phyloP scores from a whole-genome alignment of 2,329 filamentous ascomycete genomes.

The Metarhizium guizhouense region DNA sequence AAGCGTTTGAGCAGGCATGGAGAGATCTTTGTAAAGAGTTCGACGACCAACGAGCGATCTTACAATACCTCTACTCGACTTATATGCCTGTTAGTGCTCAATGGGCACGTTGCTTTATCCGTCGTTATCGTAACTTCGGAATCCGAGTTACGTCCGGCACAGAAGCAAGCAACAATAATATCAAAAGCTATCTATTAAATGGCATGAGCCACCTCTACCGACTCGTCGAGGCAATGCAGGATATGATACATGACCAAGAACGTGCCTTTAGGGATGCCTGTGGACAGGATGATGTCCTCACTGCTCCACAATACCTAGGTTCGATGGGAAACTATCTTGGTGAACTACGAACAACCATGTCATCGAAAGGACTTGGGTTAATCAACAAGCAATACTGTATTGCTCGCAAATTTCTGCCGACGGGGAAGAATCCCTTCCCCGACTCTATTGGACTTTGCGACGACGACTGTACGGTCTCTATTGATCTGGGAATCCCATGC shows the following conservation, averaged over 20 bases:
- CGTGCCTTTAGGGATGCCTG: slow-evolving; percentile 1
- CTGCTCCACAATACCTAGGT: not conserved
- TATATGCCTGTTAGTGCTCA: not conserved
- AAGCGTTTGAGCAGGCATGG: not conserved
- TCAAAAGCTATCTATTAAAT: slow-evolving; percentile 1
- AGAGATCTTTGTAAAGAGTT: not conserved
- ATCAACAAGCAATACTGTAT: not conserved
- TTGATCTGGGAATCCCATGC: slow-evolving; percentile 4
- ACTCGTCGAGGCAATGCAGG: slow-evolving; percentile 6
- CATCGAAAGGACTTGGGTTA: not conserved
- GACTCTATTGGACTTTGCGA: not conserved
- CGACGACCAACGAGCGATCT: not conserved
- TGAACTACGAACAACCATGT: not conserved
- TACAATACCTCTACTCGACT: not conserved
- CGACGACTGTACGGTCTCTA: slow-evolving; percentile 4
- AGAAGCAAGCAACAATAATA: not conserved
- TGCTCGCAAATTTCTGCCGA: not conserved
- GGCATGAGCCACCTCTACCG: slow-evolving; percentile 5
- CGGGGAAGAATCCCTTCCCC: not conserved
- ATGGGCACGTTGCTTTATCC: not conserved
- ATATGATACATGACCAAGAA: slow-evolving; percentile 4
- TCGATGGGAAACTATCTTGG: not conserved
- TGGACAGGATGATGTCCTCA: slow-evolving; percentile 4
- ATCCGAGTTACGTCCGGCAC: not conserved
- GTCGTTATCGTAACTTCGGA: not conserved